These are phyloP conservation scores for Solanum lycopersicoides DNA, from an alignment of 257 asterid species.

Conservation along the genomic window DNA sequence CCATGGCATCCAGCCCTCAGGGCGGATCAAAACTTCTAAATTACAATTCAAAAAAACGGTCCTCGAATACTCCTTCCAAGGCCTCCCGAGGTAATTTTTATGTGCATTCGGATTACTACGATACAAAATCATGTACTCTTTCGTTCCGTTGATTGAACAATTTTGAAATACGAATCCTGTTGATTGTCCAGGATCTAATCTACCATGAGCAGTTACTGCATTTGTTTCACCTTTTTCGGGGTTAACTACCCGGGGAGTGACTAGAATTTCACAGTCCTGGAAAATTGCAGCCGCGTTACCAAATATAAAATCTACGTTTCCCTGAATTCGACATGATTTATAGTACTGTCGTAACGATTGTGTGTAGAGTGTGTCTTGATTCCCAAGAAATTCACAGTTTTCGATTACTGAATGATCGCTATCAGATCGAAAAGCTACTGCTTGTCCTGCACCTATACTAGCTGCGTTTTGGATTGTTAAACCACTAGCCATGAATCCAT, in stretches of 20 bases:
- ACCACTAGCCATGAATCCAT: constrained; percentile 46
- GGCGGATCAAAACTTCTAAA: constrained; percentile 1
- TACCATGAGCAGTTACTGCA: constrained; percentile 47
- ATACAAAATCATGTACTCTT: constrained; percentile 27
- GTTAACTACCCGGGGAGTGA: constrained; percentile 23
- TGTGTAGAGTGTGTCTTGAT: constrained; percentile 49
- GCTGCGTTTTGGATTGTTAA: constrained; percentile 41
- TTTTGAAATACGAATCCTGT: constrained; percentile 41
- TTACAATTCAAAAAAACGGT: constrained; percentile 22
- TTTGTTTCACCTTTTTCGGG: constrained; percentile 40
- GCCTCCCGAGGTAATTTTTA: constrained; percentile 36
- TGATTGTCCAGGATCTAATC: constrained; percentile 38
- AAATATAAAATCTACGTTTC: constrained; percentile 48
- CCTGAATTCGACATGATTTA: constrained; percentile 38
- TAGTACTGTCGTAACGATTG: constrained; percentile 48
- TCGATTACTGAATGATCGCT: constrained; percentile 32
- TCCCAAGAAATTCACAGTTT: constrained; percentile 42
- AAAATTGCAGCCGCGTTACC: constrained; percentile 45
- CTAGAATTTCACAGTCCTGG: constrained; percentile 25
- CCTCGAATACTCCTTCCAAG: constrained; percentile 50
- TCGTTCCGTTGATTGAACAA: constrained; percentile 35
- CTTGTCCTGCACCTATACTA: constrained; percentile 36
- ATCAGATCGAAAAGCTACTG: constrained; percentile 48
- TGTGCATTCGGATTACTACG: constrained; percentile 21
- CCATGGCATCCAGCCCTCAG: constrained; percentile 19